Percentiles rank a stretch among this genome's conserved stretches.
Evolutionary conservation across 176 grass and related monocot genomes (phyloP).

Genomic region (Stipa capillata): DNA sequence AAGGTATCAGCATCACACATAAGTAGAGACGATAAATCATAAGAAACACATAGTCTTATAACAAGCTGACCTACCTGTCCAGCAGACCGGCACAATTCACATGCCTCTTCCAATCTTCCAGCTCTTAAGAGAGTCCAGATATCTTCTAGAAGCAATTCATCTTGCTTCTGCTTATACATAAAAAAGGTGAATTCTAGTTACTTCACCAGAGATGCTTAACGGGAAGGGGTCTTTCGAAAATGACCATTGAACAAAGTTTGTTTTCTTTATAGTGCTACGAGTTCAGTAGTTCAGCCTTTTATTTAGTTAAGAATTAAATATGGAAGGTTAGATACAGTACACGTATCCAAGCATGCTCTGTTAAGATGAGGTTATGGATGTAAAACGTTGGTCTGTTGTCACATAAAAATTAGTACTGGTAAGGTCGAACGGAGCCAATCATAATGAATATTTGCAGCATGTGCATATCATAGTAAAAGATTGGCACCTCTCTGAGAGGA

Average conservation of each 20-base stretch:
- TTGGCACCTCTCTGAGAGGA: background rate
- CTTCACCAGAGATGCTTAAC: conserved; percentile 3
- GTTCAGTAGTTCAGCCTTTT: background rate
- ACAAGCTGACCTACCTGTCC: conserved; percentile 53
- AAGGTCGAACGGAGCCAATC: background rate
- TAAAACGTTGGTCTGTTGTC: background rate
- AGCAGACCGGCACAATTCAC: conserved; percentile 88
- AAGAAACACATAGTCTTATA: background rate
- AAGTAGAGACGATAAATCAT: background rate
- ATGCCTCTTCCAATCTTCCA: conserved; percentile 92
- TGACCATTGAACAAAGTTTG: background rate
- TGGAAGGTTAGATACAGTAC: background rate
- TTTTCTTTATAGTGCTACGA: background rate
- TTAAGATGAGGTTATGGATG: background rate
- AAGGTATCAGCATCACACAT: background rate
- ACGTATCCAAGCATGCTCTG: background rate
- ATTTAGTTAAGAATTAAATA: background rate
- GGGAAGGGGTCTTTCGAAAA: background rate
- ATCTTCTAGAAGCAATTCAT: conserved; percentile 92
- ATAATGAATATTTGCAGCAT: conserved; percentile 10
- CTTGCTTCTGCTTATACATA: conserved; percentile 74
- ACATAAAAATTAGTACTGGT: background rate
- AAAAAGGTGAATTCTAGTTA: background rate
- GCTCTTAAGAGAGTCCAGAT: conserved; percentile 92
- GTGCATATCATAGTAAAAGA: background rate